phyloP scores from a whole-genome alignment of 768 basidiomycete genomes.

The Amanita brunnescens region DNA sequence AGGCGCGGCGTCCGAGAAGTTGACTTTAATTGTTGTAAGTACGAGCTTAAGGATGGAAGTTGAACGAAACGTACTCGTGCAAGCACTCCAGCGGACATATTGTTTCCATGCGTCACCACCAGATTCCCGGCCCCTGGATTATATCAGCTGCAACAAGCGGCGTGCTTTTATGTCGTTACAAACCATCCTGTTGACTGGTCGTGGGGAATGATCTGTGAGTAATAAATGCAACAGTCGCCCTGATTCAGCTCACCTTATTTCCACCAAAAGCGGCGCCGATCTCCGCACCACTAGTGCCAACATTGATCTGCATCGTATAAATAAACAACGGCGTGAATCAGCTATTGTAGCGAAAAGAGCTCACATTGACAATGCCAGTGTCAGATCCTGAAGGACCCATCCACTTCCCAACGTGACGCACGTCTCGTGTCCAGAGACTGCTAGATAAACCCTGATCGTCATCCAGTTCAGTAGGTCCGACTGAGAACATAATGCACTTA shows the following conservation, averaged over 20 bases:
- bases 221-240: background rate
- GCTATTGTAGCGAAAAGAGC: conserved; percentile 24
- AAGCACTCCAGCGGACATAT: conserved; percentile 87
- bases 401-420: conserved; percentile 85
- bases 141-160: conserved; percentile 15
- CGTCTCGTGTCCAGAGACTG: conserved; percentile 82
- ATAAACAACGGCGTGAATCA: conserved; percentile 41
- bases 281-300: conserved; percentile 52
- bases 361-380: conserved; percentile 85
- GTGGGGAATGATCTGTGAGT: background rate
- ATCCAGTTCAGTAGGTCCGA: conserved; percentile 7
- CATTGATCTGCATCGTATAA: conserved; percentile 36
- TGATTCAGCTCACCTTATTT: conserved; percentile 59
- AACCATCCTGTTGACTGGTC: conserved; percentile 76
- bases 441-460: conserved; percentile 67
- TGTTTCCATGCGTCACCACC: conserved; percentile 99
- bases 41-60: background rate
- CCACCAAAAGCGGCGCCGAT: conserved; percentile 86
- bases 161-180: conserved; percentile 18
- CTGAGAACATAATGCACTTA: conserved; percentile 17
- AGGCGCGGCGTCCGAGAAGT: conserved; percentile 84
- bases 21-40: conserved; percentile 36
- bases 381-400: conserved; percentile 86
- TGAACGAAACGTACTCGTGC: conserved; percentile 48
- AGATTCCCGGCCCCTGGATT: conserved; percentile 81